Evolutionary conservation across 768 basidiomycete genomes (phyloP), one percentile per base, ranked within the genome.

Genomic region (Austroboletus eburneus): DNA sequence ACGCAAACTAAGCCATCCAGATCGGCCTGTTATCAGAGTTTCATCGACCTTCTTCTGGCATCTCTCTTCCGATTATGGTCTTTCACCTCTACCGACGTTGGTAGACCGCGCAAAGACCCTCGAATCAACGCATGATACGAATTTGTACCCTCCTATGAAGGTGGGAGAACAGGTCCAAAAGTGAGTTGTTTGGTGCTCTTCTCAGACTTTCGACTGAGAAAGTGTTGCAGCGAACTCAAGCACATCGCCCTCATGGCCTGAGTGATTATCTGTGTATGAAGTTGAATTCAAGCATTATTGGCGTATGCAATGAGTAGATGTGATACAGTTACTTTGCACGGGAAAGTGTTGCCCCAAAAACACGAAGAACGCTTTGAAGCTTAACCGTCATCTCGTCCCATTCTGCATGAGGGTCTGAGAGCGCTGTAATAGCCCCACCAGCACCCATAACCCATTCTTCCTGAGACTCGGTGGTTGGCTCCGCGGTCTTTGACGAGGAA

Each of bases 1-100:
- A 42, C 77, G 87, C 34, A 83, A 75, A 55, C 52, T 55, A 10
- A 71, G 77, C 49, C 72, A 69, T 49, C 83, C 91, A 2, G 75
- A 80, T 44, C 82, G 94, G n/a, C 94, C 94, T 12, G 71, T 87
- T 29, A 90, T 94, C 54, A 85, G 94, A n/a, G 93, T 98, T 53
- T 94, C 92, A 3, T 94, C 91, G 2, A 97, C 93, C 0, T 93
- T 94, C 67, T 96, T 96, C 73, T 95, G 88, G 87, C 91, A 93
- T 59, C 75, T 96, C 12, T 89, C 83, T 0, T 91, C 92, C 2
- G 89, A 93, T 63, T 81, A 79, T 48, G 82, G 88, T 42, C 75
- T 93, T n/a, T 70, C 66, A 8, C 81, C 88, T 2, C 77, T 91
- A 3, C 75, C 79, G 8, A 53, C 63, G 1, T 69, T 94, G 18